A percentile compares a stretch with the other conserved stretches of the same genome.
Conservation (phyloP, 805 yeast genomes). For the Sugiyamaella qingdaonensis region DNA sequence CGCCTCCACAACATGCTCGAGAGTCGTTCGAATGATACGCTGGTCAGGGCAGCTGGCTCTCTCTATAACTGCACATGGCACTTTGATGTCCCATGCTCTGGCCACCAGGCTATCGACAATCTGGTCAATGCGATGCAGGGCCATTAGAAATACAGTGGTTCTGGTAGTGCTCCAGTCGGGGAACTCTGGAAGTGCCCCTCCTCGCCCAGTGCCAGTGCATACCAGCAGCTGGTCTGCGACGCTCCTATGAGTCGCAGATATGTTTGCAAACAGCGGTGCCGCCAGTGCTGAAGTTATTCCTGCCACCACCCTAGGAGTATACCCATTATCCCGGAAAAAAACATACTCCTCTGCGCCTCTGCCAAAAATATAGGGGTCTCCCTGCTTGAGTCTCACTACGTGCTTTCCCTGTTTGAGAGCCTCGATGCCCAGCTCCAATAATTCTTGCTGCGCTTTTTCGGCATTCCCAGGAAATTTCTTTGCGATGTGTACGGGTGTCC, state of each 20-base stretch:
- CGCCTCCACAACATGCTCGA: slow-evolving; percentile 65
- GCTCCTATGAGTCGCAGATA: slow-evolving; percentile 89
- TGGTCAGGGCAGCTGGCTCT: slow-evolving; percentile 94
- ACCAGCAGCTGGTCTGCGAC: slow-evolving; percentile 89
- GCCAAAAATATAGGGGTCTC: slow-evolving; percentile 95
- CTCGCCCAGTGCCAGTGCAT: slow-evolving; percentile 92
- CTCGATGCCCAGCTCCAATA: slow-evolving; percentile 65
- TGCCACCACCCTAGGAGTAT: slow-evolving; percentile 67
- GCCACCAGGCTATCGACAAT: slow-evolving; percentile 39
- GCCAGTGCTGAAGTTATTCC: slow-evolving; percentile 89
- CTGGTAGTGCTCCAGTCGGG: slow-evolving; percentile 71
- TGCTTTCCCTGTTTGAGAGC: slow-evolving; percentile 61
- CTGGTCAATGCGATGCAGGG: slow-evolving; percentile 62
- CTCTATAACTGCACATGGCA: slow-evolving; percentile 84
- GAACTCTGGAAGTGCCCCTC: slow-evolving; percentile 71
- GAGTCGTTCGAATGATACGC: slow-evolving; percentile 69
- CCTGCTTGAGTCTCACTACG: slow-evolving; percentile 89
- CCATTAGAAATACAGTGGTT: slow-evolving; percentile 87
- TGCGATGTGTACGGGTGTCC: slow-evolving; percentile 77
- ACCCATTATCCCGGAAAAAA: slow-evolving; percentile 67
- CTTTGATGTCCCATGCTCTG: slow-evolving; percentile 59
- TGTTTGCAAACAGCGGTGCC: slow-evolving; percentile 74
- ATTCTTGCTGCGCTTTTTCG: slow-evolving; percentile 84
- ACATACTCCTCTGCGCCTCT: slow-evolving; percentile 91
- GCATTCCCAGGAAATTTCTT: slow-evolving; percentile 96